Base-by-base conservation (phyloP, 2,329 filamentous ascomycete genomes). In the Fusarium pseudograminearum region DNA sequence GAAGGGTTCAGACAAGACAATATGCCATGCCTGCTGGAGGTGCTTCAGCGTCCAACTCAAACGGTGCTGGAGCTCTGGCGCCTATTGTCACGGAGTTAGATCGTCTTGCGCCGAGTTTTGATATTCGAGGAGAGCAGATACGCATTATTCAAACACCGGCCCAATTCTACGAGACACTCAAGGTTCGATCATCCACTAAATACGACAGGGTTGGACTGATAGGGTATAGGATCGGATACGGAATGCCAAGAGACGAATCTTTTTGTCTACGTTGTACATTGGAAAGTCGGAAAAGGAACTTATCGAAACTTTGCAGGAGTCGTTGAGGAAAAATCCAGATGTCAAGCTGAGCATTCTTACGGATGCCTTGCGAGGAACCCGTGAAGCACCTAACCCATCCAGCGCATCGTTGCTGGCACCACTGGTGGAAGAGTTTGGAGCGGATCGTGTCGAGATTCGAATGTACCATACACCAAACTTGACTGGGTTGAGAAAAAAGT, bases 381-480 rank as follows among this genome's bases (percentile, higher is more conserved):
- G 96, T 69, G 96, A 99, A 80, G 91, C 93, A 0, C 96, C 96
- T 0, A 81, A 93, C 16, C 86, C 94, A 47, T 97, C 94, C 71
- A 96, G 91, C 79, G 96, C 94, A 4, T 98, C 94, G 14, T 84
- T 99, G 15, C 86, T 99, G 38, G 92, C 91, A 8, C 91, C 94
- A 1, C 83, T 99, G n/a, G 86, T 97, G 14, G 81, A 86, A 9
- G 93, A 97, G 73, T 97, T 98, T 80, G 94, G 95, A 0, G 78
- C 89, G 7, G 89, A 93, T 2, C 87, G 95, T 38, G 94, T 99
- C 41, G 93, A 98, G 76, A 89, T 99, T 68, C 91, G 94, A 73
- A 97, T 99, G 94, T 99, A 97, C 77, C 96, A 99, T 80, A 99
- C 96, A 1, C 96, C 96, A 0, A 99, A 99, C 76, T 81, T 99